phyloP scores from a whole-genome alignment of 23 red algal genomes.

The Gracilaria domingensis region DNA sequence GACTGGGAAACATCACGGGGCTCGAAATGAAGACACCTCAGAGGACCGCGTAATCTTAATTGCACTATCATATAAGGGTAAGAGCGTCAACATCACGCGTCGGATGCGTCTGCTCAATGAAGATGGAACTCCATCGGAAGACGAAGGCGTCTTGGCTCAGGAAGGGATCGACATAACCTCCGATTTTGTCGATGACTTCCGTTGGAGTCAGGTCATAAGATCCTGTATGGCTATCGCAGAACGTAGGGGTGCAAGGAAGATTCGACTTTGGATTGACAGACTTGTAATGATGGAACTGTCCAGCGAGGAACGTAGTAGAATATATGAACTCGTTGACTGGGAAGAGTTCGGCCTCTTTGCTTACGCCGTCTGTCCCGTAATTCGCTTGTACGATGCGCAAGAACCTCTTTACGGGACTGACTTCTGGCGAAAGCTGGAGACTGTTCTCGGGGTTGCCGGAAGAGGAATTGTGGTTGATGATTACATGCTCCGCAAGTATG shows the following conservation, averaged over 20 bases:
- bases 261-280: slow-evolving; percentile 8
- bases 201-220: not conserved
- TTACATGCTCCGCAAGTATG: slow-evolving; percentile 41
- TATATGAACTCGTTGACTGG: not conserved
- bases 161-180: not conserved
- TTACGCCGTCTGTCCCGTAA: slow-evolving; percentile 1
- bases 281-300: not conserved
- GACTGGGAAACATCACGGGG: not conserved
- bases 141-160: not conserved
- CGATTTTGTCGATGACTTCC: not conserved
- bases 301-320: not conserved
- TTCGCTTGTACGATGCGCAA: not conserved
- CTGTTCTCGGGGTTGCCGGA: slow-evolving; percentile 14
- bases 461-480: slow-evolving; percentile 37
- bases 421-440: slow-evolving; percentile 9
- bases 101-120: not conserved
- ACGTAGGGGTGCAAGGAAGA: not conserved
- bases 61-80: slow-evolving; percentile 9
- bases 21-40: not conserved
- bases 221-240: not conserved
- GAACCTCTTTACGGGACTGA: not conserved
- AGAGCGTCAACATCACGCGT: slow-evolving; percentile 7
- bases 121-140: not conserved
- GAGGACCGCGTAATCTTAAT: not conserved
- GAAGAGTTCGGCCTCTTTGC: not conserved